A percentile compares a stretch with the other conserved stretches of the same genome.
phyloP scores from a whole-genome alignment of 345 rosid genomes.

The Nephelium lappaceum region DNA sequence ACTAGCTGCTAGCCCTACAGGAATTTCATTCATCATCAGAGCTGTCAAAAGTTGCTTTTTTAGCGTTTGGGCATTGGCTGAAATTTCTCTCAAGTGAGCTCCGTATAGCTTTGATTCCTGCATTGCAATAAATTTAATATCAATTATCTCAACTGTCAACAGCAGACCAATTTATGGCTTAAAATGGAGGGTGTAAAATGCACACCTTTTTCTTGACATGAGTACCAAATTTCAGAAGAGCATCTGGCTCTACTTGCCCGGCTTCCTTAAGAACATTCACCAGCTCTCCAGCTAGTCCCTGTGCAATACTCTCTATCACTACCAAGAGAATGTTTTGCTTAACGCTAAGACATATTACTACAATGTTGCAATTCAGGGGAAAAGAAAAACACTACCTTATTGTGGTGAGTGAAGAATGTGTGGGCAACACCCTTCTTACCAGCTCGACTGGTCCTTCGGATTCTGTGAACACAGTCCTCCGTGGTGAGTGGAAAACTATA shows the following conservation, averaged over 20 bases:
- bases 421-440: constrained; percentile 98
- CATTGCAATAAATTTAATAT: constrained; percentile 7
- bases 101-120: constrained; percentile 95
- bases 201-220: constrained; percentile 93
- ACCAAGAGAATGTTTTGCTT: neutral
- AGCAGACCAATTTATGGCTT: neutral
- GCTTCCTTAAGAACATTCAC: constrained; percentile 94
- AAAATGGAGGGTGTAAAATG: neutral
- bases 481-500: constrained; percentile 91
- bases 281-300: constrained; percentile 96
- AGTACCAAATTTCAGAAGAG: constrained; percentile 86
- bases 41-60: constrained; percentile 61
- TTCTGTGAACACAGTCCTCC: constrained; percentile 94
- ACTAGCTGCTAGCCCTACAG: neutral
- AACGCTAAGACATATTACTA: neutral
- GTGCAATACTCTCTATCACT: constrained; percentile 13
- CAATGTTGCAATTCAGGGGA: neutral
- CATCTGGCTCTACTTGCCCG: constrained; percentile 79
- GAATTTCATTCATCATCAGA: constrained; percentile 64
- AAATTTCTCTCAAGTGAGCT: constrained; percentile 88
- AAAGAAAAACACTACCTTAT: constrained; percentile 54
- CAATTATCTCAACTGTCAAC: neutral
- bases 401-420: constrained; percentile 85
- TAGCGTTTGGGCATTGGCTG: constrained; percentile 89
- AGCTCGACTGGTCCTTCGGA: constrained; percentile 95